phyloP scores from a whole-genome alignment of 805 yeast genomes.

The Kodamaea hsintzibuensis region DNA sequence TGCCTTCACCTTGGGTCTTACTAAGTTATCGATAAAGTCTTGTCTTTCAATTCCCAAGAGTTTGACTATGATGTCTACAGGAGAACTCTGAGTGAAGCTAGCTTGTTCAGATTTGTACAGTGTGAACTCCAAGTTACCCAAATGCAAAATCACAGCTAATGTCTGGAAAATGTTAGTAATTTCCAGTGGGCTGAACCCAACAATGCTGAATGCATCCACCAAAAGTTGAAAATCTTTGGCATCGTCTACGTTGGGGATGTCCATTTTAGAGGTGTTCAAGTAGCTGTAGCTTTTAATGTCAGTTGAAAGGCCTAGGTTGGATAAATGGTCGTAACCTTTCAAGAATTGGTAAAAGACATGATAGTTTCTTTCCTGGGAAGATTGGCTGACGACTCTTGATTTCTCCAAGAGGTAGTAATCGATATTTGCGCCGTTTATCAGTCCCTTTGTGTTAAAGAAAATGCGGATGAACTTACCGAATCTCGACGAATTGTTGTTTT shows the following conservation, averaged over 20 bases:
- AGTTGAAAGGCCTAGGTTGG: slow-evolving; percentile 44
- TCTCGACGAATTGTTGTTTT: slow-evolving; percentile 92
- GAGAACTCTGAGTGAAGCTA: slow-evolving; percentile 49
- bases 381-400: slow-evolving; percentile 84
- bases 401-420: slow-evolving; percentile 95
- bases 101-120: slow-evolving; percentile 79
- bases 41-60: slow-evolving; percentile 63
- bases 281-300: slow-evolving; percentile 51
- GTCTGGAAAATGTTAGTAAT: slow-evolving; percentile 59
- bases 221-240: slow-evolving; percentile 63
- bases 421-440: slow-evolving; percentile 83
- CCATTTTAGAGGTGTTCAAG: slow-evolving; percentile 52
- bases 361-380: slow-evolving; percentile 79
- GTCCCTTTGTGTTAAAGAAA: slow-evolving; percentile 63
- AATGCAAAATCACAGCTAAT: slow-evolving; percentile 74
- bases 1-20: slow-evolving; percentile 85
- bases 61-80: slow-evolving; percentile 52
- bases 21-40: slow-evolving; percentile 55
- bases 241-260: slow-evolving; percentile 79
- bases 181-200: slow-evolving; percentile 65
- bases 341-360: slow-evolving; percentile 90
- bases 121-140: slow-evolving; percentile 81
- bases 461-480: slow-evolving; percentile 95
- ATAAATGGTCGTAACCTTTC: slow-evolving; percentile 59
- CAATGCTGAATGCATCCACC: slow-evolving; percentile 63